Evolutionary conservation across 768 basidiomycete species (phyloP).

Genomic region (Kwoniella newhampshirensis): DNA sequence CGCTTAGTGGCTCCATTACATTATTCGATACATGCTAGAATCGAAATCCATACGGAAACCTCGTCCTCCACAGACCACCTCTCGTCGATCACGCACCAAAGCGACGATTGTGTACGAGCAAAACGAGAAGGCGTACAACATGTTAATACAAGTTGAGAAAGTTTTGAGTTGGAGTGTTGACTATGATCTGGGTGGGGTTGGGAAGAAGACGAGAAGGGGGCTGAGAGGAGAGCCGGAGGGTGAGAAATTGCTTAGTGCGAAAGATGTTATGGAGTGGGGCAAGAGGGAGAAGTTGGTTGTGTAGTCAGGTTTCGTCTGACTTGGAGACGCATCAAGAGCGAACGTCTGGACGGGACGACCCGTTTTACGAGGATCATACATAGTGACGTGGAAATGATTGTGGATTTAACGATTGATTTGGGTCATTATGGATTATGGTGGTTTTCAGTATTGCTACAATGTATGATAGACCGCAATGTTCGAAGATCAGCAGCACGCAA

Average conservation of each 20-base stretch:
- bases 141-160: slow-evolving; percentile 13
- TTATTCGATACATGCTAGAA: slow-evolving; percentile 69
- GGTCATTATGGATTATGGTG: too few species aligned
- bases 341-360: too few species aligned
- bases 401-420: too few species aligned
- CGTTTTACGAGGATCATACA: too few species aligned
- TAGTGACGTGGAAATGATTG: too few species aligned
- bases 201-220: not conserved
- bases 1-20: slow-evolving; percentile 82
- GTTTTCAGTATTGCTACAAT: too few species aligned
- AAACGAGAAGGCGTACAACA: slow-evolving; percentile 11
- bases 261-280: slow-evolving; percentile 15
- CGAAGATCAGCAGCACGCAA: too few species aligned
- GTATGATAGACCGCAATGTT: too few species aligned
- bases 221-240: not conserved
- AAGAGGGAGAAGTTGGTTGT: slow-evolving; percentile 20
- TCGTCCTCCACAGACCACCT: slow-evolving; percentile 3
- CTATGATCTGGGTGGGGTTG: not conserved
- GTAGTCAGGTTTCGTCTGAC: too few species aligned
- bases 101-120: slow-evolving; percentile 5
- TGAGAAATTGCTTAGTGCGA: not conserved
- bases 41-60: slow-evolving; percentile 8
- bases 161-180: not conserved
- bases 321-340: too few species aligned
- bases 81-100: slow-evolving; percentile 9